Evolutionary conservation across 2,329 filamentous ascomycete species (phyloP), one percentile per base, ranked within the genome.

Genomic region (Stromatinia cepivora): DNA sequence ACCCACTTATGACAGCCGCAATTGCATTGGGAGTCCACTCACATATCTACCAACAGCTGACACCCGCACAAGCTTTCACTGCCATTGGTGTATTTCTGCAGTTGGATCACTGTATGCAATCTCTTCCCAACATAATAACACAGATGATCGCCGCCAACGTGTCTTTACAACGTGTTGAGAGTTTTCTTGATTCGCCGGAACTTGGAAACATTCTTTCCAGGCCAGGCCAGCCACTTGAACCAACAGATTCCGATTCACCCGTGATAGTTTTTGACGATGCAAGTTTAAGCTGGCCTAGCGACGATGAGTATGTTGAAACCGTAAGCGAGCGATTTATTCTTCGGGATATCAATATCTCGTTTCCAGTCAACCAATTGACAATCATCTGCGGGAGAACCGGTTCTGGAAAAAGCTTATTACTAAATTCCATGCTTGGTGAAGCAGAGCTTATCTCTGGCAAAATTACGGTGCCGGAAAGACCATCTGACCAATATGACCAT

Each of bases 381-480:
- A 85, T 94, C 20, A 88, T 94, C 58, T 90, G 89, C 1, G 92
- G 92, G 0, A 89, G 88, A 75, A 94, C 91, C 0, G 92, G 92
- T 0, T 87, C 88, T 8, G 92, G 92, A 25, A 94, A 94, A 81
- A 92, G 88, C 76, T 80, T 94, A 53, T 81, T 94, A 70, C 83
- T 94, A 10, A 85, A 90, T 3, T 86, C 91, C 0, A 87, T 94
- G 31, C 84, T 94, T 8, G 92, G 92, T 1, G 92, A 94, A 78
- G 87, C 87, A 4, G 91, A 93, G 70, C 76, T 93, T 4, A 77
- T 93, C 0, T 79, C 81, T 0, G 92, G 92, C 0, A 81, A 79
- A 4, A 81, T 94, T 58, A 83, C 83, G 28, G 81, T 85, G 2
- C 87, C 87, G 1, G 77, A 76, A 28, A 80, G 85, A 0, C 84